Evolutionary conservation across 352 stramenopile species (phyloP).

Genomic region (Phytophthora boehmeriae): DNA sequence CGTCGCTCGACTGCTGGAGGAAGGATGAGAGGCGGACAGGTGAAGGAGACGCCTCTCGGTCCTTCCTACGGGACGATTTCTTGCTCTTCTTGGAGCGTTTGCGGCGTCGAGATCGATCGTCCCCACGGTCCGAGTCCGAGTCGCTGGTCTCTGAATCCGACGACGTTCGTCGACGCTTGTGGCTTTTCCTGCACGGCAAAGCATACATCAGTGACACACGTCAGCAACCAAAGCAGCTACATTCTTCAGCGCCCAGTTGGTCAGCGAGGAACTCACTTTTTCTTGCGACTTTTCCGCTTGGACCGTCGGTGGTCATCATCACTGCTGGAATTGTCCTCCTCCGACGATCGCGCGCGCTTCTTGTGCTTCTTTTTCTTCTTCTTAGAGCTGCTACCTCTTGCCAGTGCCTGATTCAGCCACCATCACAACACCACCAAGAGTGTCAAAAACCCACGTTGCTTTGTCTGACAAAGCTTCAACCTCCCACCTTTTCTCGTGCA

Average conservation of each 20-base stretch:
- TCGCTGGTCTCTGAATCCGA: constrained; percentile 48
- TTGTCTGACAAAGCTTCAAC: not conserved
- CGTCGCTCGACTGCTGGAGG: constrained; percentile 65
- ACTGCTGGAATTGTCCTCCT: constrained; percentile 53
- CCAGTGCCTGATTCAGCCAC: constrained; percentile 47
- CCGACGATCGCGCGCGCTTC: constrained; percentile 64
- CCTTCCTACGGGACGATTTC: constrained; percentile 46
- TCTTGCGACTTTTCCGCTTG: constrained; percentile 75
- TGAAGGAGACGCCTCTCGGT: constrained; percentile 53
- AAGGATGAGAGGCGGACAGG: constrained; percentile 92
- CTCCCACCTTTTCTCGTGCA: constrained; percentile 81
- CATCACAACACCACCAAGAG: not conserved
- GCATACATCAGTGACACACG: constrained; percentile 20
- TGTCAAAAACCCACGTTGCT: not conserved
- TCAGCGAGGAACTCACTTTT: constrained; percentile 49
- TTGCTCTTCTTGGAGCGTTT: constrained; percentile 48
- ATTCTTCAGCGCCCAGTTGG: not conserved
- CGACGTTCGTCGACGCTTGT: constrained; percentile 59
- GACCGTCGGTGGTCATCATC: constrained; percentile 55
- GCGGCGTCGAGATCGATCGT: constrained; percentile 37
- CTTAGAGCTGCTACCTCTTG: constrained; percentile 69
- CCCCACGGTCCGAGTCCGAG: constrained; percentile 25
- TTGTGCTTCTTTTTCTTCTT: constrained; percentile 87
- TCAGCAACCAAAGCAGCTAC: not conserved
- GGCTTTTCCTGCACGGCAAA: constrained; percentile 50